These are phyloP conservation scores for Triticum turgidum DNA, from an alignment of 176 grass and related monocot genomes.

Conservation along the genomic window DNA sequence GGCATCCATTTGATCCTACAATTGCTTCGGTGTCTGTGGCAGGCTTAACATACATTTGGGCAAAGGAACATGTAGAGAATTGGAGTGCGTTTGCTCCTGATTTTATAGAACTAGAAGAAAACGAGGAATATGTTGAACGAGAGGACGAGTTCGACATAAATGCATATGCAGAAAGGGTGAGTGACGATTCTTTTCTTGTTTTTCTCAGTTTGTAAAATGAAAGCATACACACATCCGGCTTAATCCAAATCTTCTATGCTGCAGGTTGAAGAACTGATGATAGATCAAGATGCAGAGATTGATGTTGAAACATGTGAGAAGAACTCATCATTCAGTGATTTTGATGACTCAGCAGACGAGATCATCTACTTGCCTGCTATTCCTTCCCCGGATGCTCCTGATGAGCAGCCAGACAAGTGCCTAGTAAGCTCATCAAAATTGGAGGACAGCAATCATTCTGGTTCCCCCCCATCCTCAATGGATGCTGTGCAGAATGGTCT, in stretches of 20 bases:
- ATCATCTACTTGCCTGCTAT: conserved; percentile 66
- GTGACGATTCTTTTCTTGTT: neutral
- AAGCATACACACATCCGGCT: conserved; percentile 7
- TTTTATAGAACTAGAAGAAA: conserved; percentile 95
- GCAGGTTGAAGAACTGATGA: conserved; percentile 67
- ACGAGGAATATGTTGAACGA: conserved; percentile 91
- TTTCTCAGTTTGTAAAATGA: conserved; percentile 25
- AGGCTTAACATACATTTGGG: conserved; percentile 79
- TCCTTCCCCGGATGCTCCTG: conserved; percentile 71
- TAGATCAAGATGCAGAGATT: conserved; percentile 77
- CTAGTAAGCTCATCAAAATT: conserved; percentile 80
- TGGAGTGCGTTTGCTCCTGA: conserved; percentile 99
- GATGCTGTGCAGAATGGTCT: conserved; percentile 78
- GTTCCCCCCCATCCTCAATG: conserved; percentile 78
- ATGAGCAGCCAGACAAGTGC: conserved; percentile 91
- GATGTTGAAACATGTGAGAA: conserved; percentile 75
- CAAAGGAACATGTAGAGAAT: conserved; percentile 86
- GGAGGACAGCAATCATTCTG: conserved; percentile 93
- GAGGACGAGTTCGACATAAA: conserved; percentile 95
- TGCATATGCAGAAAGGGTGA: conserved; percentile 75
- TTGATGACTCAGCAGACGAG: conserved; percentile 61
- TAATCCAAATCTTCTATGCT: conserved; percentile 41
- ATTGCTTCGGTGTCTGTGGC: conserved; percentile 81
- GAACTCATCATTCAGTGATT: conserved; percentile 57
- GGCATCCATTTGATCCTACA: conserved; percentile 88